Conservation (phyloP, 1,139 yeast species). For the Suhomyces wounanorum region DNA sequence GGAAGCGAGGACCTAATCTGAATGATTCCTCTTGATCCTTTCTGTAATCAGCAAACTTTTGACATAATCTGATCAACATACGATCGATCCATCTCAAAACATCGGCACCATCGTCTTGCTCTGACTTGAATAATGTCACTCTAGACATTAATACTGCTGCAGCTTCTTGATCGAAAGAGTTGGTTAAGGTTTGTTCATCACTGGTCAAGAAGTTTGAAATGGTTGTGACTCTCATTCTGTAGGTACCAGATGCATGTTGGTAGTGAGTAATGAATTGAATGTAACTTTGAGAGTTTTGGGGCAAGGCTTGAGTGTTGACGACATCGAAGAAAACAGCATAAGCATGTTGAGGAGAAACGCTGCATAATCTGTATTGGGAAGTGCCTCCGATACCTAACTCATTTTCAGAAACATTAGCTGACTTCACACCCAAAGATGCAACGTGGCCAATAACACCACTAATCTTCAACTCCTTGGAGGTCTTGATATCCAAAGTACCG, state of each 20-base stretch:
- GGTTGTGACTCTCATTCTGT: slow-evolving; percentile 90
- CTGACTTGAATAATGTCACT: slow-evolving; percentile 86
- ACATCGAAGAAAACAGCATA: slow-evolving; percentile 89
- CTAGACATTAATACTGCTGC: slow-evolving; percentile 97
- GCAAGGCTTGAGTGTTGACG: slow-evolving; percentile 53
- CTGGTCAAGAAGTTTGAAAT: slow-evolving; percentile 64
- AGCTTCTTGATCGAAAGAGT: slow-evolving; percentile 96
- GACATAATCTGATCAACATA: slow-evolving; percentile 53
- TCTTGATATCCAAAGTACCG: slow-evolving; percentile 81
- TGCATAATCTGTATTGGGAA: slow-evolving; percentile 80
- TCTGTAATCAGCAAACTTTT: slow-evolving; percentile 53
- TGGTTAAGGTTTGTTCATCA: slow-evolving; percentile 52
- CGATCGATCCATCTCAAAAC: slow-evolving; percentile 55
- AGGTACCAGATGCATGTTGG: slow-evolving; percentile 80
- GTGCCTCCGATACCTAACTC: slow-evolving; percentile 95
- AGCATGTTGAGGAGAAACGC: slow-evolving; percentile 82
- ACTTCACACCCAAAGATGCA: slow-evolving; percentile 63
- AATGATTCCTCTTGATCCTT: slow-evolving; percentile 50
- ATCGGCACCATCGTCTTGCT: slow-evolving; percentile 62
- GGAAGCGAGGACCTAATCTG: slow-evolving; percentile 49
- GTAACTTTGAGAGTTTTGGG: slow-evolving; percentile 54
- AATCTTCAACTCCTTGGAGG: slow-evolving; percentile 85
- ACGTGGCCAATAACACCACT: slow-evolving; percentile 96
- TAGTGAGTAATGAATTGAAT: slow-evolving; percentile 76
- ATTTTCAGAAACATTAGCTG: slow-evolving; percentile 81